phyloP scores from a whole-genome alignment of 2,329 filamentous ascomycete genomes.

The Aspergillus luchuensis region DNA sequence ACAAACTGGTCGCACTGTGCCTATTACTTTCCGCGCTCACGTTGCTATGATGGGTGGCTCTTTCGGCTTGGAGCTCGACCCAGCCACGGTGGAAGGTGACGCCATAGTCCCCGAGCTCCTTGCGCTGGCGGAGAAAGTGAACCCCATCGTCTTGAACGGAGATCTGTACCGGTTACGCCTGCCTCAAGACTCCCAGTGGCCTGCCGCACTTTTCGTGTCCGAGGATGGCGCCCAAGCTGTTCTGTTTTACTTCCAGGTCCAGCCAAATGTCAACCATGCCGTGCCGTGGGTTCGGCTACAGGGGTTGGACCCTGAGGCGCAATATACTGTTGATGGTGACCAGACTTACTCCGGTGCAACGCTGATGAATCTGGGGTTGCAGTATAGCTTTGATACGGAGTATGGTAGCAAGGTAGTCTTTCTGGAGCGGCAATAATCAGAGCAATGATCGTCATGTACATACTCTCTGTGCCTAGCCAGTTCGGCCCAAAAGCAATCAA shows the following conservation, averaged over 20 bases:
- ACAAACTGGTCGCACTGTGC: slow-evolving; percentile 57
- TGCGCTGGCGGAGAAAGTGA: slow-evolving; percentile 57
- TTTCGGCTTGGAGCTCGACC: slow-evolving; percentile 66
- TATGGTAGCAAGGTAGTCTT: slow-evolving; percentile 62
- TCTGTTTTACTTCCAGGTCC: slow-evolving; percentile 64
- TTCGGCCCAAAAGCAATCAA: too few relatives aligned
- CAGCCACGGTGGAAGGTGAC: slow-evolving; percentile 54
- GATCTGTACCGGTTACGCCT: slow-evolving; percentile 62
- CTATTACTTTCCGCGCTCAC: slow-evolving; percentile 63
- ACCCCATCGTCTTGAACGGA: slow-evolving; percentile 61
- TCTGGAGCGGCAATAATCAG: slow-evolving; percentile 49
- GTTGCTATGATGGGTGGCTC: slow-evolving; percentile 70
- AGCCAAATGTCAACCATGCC: slow-evolving; percentile 55
- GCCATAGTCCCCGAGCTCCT: slow-evolving; percentile 57
- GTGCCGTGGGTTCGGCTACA: slow-evolving; percentile 57
- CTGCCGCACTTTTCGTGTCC: slow-evolving; percentile 62
- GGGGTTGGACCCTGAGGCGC: slow-evolving; percentile 58
- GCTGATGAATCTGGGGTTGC: slow-evolving; percentile 64
- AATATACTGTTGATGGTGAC: slow-evolving; percentile 57
- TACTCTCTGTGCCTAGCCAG: too few relatives aligned
- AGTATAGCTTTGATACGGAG: slow-evolving; percentile 55
- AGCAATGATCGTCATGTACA: too few relatives aligned
- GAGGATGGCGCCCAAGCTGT: slow-evolving; percentile 54
- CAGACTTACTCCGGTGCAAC: slow-evolving; percentile 59
- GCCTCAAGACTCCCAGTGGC: slow-evolving; percentile 63